Evolutionary conservation across 2,329 filamentous ascomycete species (phyloP).

Genomic region (Chalaropsis thielavioides): DNA sequence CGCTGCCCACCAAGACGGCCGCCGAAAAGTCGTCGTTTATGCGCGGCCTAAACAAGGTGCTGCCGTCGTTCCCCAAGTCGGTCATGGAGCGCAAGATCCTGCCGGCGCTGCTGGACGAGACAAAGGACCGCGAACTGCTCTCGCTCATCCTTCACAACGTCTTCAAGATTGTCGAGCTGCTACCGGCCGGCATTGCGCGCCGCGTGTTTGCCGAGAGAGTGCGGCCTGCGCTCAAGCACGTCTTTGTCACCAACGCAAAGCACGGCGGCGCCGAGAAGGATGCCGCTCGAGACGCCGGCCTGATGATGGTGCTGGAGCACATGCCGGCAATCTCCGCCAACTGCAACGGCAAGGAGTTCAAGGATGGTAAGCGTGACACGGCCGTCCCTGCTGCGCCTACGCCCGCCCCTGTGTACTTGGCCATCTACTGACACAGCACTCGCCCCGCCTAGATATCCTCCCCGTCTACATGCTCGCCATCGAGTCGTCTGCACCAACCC

Average conservation of each 20-base stretch:
- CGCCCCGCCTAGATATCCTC: conserved; percentile 52
- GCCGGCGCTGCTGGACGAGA: conserved; percentile 76
- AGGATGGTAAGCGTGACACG: conserved; percentile 67
- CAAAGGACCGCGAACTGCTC: conserved; percentile 79
- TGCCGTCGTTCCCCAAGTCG: conserved; percentile 82
- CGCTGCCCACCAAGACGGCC: conserved; percentile 78
- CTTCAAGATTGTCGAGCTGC: conserved; percentile 70
- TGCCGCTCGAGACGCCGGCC: conserved; percentile 66
- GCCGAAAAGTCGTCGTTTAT: conserved; percentile 87
- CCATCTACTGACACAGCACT: not conserved
- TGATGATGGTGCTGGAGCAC: conserved; percentile 84
- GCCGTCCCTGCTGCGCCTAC: no score
- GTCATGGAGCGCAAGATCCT: conserved; percentile 92
- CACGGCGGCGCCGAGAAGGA: conserved; percentile 60
- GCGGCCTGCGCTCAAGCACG: conserved; percentile 68
- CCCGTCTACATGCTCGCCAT: conserved; percentile 73
- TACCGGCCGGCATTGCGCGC: conserved; percentile 51
- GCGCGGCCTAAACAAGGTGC: conserved; percentile 69
- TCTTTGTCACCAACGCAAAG: conserved; percentile 53
- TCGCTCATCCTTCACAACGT: conserved; percentile 79
- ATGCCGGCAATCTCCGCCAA: conserved; percentile 62
- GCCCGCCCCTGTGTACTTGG: no score
- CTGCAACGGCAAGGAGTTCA: conserved; percentile 82
- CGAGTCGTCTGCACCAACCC: conserved; percentile 74
- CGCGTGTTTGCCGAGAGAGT: conserved; percentile 74